phyloP scores from a whole-genome alignment of 805 yeast species.

The Kluyveromyces nonfermentans region DNA sequence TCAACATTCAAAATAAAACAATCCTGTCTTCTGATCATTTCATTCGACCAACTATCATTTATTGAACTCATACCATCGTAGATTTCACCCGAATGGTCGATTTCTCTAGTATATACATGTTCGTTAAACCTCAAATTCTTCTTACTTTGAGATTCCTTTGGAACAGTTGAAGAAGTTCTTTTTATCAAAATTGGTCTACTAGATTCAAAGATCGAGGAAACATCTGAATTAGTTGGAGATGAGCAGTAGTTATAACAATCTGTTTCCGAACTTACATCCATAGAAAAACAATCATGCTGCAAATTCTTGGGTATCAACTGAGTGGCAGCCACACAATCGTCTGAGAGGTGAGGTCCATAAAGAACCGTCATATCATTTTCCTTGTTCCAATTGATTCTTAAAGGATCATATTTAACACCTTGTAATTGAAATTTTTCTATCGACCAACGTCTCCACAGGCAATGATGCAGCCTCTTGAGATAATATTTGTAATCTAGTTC shows the following conservation, averaged over 20 bases:
- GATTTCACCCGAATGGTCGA: constrained; percentile 15
- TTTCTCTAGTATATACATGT: constrained; percentile 20
- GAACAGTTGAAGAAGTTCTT: neutral
- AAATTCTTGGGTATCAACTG: neutral
- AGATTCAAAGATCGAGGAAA: constrained; percentile 22
- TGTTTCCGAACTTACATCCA: neutral
- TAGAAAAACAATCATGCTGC: neutral
- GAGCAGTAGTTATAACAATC: constrained; percentile 7
- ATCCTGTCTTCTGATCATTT: constrained; percentile 3
- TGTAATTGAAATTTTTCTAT: constrained; percentile 54
- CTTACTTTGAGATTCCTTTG: neutral
- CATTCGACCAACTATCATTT: constrained; percentile 3
- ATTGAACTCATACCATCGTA: constrained; percentile 10
- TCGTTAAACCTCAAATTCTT: constrained; percentile 15
- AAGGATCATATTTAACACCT: constrained; percentile 64
- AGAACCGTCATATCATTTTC: constrained; percentile 93
- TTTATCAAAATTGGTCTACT: constrained; percentile 8
- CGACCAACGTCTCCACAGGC: constrained; percentile 95
- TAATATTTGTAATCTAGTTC: constrained; percentile 24
- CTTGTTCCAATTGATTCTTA: constrained; percentile 85
- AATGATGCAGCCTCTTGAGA: constrained; percentile 55
- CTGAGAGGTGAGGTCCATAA: constrained; percentile 61
- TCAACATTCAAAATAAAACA: constrained; percentile 2
- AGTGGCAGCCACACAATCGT: constrained; percentile 1
- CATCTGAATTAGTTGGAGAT: constrained; percentile 18